Evolutionary conservation across 495 filamentous ascomycete species (phyloP), one percentile per base, ranked within the genome.

Genomic region (Neurospora sp.): DNA sequence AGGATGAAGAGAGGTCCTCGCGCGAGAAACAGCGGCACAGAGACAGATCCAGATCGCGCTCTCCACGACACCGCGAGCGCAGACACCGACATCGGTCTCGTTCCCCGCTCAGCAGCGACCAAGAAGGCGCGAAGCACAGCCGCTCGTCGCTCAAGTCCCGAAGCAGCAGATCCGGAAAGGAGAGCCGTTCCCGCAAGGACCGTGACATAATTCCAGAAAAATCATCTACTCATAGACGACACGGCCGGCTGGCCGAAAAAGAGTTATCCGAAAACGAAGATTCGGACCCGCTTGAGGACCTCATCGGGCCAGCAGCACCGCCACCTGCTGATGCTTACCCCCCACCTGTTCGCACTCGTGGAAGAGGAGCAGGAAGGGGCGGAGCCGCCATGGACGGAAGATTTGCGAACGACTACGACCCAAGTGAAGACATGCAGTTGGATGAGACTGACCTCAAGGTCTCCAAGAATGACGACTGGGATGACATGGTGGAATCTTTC

Each of bases 291-390:
- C 81, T 94, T 3, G 91, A 94, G 72, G 89, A 90, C 5, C 83
- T 97, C 38, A 88, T 98, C 61, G 96, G 96, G 3, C 95, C 95
- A 12, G 85, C 86, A 3, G 92, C 91, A n/a, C 85, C 89, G 5
- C 71, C 86, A 4, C 78, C 53, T 35, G 27, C 27, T 65, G 53
- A 82, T 27, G 82, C 85, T 5, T 78, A 82, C 11, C 69, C 85
- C 11, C 80, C 83, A 9, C 61, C 38, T 39, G 77, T 92, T 39
- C 86, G 83, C 35, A 83, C 87, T 42, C 91, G 94, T n/a, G 96
- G 96, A 4, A 88, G 96, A n/a, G 94, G 95, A 37, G 82, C 86
- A 22, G 81, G 80, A 7, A 79, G 82, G 2, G 81, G 83, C 1
- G 73, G 78, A n/a, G 91, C 91, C 65, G 89, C 86, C 11, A 96